phyloP scores from a whole-genome alignment of 805 yeast species.

The Zygosaccharomyces siamensis region DNA sequence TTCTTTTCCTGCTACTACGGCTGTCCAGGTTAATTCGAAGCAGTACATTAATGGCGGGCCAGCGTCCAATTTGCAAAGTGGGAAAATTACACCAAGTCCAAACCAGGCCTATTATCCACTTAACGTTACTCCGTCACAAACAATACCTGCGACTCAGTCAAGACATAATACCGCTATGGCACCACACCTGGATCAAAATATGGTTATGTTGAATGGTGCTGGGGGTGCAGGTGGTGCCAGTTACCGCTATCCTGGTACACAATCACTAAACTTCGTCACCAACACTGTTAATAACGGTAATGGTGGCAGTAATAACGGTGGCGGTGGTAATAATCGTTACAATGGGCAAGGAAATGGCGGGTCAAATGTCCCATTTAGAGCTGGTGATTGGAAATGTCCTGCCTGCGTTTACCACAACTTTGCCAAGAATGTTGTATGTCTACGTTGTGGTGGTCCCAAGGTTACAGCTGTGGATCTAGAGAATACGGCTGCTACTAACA shows the following conservation, averaged over 20 bases:
- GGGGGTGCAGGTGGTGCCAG: background rate
- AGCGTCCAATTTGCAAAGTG: slow-evolving; percentile 15
- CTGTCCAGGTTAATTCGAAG: slow-evolving; percentile 47
- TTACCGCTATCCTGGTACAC: background rate
- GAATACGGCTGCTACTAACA: slow-evolving; percentile 7
- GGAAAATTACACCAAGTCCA: slow-evolving; percentile 6
- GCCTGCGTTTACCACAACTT: slow-evolving; percentile 84
- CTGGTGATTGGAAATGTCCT: slow-evolving; percentile 94
- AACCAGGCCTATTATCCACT: slow-evolving; percentile 6
- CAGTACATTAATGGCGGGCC: slow-evolving; percentile 16
- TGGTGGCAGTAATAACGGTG: slow-evolving; percentile 16
- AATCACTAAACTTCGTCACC: background rate
- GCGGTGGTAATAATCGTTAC: slow-evolving; percentile 19
- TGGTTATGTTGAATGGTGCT: slow-evolving; percentile 6
- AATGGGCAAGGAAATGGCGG: slow-evolving; percentile 33
- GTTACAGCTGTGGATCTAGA: slow-evolving; percentile 15
- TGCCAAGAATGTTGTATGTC: slow-evolving; percentile 82
- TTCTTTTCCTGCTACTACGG: slow-evolving; percentile 76
- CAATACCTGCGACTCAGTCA: slow-evolving; percentile 7
- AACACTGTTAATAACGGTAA: slow-evolving; percentile 13
- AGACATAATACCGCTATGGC: slow-evolving; percentile 11
- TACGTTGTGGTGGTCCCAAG: slow-evolving; percentile 79
- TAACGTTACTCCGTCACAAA: slow-evolving; percentile 4
- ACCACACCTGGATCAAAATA: slow-evolving; percentile 13
- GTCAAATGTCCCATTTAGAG: slow-evolving; percentile 80